These are phyloP conservation scores for Vairimorpha ceranae DNA, from an alignment of 371 early-diverging fungal genomes.

Conservation along the genomic window DNA sequence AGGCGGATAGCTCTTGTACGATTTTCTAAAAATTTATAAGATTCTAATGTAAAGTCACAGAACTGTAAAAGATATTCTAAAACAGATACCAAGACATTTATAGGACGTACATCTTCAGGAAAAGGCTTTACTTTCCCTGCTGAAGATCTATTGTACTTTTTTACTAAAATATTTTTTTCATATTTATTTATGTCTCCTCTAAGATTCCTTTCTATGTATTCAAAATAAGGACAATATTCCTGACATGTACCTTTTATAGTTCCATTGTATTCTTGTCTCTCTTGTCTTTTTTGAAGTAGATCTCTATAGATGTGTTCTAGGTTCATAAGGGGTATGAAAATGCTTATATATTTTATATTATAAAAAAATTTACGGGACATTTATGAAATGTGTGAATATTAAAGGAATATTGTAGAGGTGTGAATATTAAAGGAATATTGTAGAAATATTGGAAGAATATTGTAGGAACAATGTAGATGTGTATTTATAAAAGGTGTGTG, in stretches of 20 bases:
- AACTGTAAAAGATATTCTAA: slow-evolving; percentile 71
- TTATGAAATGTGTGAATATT: no score
- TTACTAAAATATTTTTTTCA: slow-evolving; percentile 65
- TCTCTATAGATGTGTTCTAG: slow-evolving; percentile 15
- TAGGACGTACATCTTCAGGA: slow-evolving; percentile 79
- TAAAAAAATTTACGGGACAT: no score
- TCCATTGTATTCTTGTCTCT: neutral
- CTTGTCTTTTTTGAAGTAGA: neutral
- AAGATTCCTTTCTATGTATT: slow-evolving; percentile 43
- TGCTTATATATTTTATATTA: no score
- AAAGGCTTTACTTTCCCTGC: slow-evolving; percentile 77
- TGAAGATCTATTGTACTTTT: slow-evolving; percentile 73
- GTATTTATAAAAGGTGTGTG: no score
- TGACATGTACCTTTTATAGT: slow-evolving; percentile 35
- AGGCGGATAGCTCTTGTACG: slow-evolving; percentile 74
- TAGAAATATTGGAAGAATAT: no score
- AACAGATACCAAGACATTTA: slow-evolving; percentile 67
- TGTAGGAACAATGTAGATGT: no score
- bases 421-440: no score
- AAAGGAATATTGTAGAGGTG: no score
- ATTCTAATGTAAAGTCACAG: slow-evolving; percentile 65
- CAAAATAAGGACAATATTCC: slow-evolving; percentile 50
- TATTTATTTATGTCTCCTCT: slow-evolving; percentile 42
- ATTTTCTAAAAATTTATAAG: slow-evolving; percentile 77
- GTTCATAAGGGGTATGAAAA: neutral